These are phyloP conservation scores for Globisporangium yorkense DNA, from an alignment of 352 stramenopile genomes.

Conservation along the genomic window DNA sequence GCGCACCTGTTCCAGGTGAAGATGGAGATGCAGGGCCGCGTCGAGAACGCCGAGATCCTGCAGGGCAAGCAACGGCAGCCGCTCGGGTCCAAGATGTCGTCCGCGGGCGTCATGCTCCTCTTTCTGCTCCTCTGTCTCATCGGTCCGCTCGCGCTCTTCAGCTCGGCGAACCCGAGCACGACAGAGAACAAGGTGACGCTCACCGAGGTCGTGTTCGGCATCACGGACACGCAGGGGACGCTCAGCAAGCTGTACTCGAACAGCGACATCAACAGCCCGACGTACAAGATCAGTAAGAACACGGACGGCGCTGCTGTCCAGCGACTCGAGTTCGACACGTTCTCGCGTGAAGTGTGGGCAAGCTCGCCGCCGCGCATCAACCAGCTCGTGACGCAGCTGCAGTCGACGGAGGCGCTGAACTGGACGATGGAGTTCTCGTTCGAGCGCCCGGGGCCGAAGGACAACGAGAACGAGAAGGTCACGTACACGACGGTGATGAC, in stretches of 20 bases:
- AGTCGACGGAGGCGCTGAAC: conserved; percentile 60
- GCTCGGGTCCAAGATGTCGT: conserved; percentile 51
- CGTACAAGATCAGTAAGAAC: conserved; percentile 55
- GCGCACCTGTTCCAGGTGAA: conserved; percentile 79
- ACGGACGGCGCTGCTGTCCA: conserved; percentile 75
- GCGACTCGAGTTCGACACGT: conserved; percentile 72
- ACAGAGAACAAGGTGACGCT: conserved; percentile 60
- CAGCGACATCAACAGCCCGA: conserved; percentile 64
- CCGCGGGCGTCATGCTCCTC: conserved; percentile 72
- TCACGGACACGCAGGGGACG: conserved; percentile 68
- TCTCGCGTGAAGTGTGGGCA: conserved; percentile 69
- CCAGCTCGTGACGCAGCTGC: conserved; percentile 58
- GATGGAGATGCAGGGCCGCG: conserved; percentile 67
- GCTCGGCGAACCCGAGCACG: conserved; percentile 83
- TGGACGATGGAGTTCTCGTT: conserved; percentile 77
- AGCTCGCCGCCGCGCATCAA: conserved; percentile 70
- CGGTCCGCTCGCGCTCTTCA: conserved; percentile 75
- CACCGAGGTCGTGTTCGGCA: conserved; percentile 57
- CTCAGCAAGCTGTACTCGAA: conserved; percentile 74
- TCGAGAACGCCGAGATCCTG: conserved; percentile 56
- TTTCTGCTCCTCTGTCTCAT: conserved; percentile 75
- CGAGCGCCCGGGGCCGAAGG: conserved; percentile 46
- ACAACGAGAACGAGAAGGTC: conserved; percentile 53
- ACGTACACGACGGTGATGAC: conserved; percentile 47
- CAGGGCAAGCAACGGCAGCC: conserved; percentile 80